Evolutionary conservation across 371 early-diverging fungal genomes (phyloP).

Genomic region (Mucor velutinosus): DNA sequence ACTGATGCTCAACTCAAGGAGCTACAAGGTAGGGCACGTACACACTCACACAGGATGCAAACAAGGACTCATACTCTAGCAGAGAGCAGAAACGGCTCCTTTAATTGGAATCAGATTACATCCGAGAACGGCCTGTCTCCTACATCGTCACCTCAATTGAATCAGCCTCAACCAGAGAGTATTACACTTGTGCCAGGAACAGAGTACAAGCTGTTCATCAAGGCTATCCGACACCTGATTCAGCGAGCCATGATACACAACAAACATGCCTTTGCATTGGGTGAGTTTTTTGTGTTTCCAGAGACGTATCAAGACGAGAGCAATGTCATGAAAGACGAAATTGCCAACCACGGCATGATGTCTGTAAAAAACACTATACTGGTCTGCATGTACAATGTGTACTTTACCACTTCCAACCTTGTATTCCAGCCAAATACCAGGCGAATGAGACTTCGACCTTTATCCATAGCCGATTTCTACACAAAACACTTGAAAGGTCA

Average conservation of each 20-base stretch:
- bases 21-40: conserved; percentile 28
- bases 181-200: conserved; percentile 21
- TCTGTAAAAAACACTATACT: conserved; percentile 11
- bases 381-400: conserved; percentile 42
- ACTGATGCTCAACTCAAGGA: conserved; percentile 17
- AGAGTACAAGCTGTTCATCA: conserved; percentile 42
- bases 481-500: conserved; percentile 22
- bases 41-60: not conserved
- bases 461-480: conserved; percentile 19
- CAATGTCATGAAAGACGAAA: not conserved
- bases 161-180: not conserved
- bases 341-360: not conserved
- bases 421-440: conserved; percentile 40
- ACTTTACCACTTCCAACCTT: conserved; percentile 35
- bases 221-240: conserved; percentile 31
- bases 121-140: conserved; percentile 8
- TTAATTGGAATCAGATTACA: conserved; percentile 35
- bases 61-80: not conserved
- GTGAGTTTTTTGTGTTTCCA: conserved; percentile 39
- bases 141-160: not conserved
- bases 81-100: conserved; percentile 39
- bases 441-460: conserved; percentile 29
- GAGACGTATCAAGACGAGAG: not conserved
- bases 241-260: conserved; percentile 27
- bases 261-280: conserved; percentile 26